These are phyloP conservation scores for Daldinia bambusicola DNA, from an alignment of 495 filamentous ascomycete species.

Conservation along the genomic window DNA sequence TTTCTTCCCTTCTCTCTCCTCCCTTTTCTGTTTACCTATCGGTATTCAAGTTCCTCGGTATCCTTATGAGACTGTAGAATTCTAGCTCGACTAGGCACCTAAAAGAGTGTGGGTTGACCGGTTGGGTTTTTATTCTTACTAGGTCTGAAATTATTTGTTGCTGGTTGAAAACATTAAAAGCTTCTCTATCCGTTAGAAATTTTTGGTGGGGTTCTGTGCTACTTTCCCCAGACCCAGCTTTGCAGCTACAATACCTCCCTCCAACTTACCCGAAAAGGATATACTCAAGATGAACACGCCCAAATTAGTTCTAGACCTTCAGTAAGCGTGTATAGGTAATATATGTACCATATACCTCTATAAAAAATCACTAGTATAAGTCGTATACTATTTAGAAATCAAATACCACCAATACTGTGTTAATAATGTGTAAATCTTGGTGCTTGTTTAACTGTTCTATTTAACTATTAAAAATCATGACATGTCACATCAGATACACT, in stretches of 20 bases:
- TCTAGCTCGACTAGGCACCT: background rate
- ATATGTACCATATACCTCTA: too few species aligned
- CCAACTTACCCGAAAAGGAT: constrained; percentile 17
- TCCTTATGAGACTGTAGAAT: background rate
- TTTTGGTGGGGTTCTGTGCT: constrained; percentile 43
- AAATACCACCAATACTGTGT: too few species aligned
- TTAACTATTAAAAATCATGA: too few species aligned
- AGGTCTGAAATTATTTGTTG: background rate
- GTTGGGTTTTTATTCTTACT: background rate
- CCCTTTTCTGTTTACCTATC: background rate
- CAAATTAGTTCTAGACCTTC: too few species aligned
- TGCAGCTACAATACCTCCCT: background rate
- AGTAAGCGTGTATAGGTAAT: too few species aligned
- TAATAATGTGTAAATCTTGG: too few species aligned
- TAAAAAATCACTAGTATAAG: too few species aligned
- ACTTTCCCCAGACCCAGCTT: constrained; percentile 6
- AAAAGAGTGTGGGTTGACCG: background rate
- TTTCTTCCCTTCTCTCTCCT: background rate
- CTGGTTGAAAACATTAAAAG: background rate
- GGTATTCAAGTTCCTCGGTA: background rate
- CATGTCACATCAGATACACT: too few species aligned
- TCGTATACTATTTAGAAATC: too few species aligned
- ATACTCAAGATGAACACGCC: background rate
- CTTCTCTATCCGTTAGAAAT: constrained; percentile 29
- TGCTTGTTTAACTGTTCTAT: too few species aligned